Conservation (phyloP, 805 yeast species). For the Candida cerambycidarum region DNA sequence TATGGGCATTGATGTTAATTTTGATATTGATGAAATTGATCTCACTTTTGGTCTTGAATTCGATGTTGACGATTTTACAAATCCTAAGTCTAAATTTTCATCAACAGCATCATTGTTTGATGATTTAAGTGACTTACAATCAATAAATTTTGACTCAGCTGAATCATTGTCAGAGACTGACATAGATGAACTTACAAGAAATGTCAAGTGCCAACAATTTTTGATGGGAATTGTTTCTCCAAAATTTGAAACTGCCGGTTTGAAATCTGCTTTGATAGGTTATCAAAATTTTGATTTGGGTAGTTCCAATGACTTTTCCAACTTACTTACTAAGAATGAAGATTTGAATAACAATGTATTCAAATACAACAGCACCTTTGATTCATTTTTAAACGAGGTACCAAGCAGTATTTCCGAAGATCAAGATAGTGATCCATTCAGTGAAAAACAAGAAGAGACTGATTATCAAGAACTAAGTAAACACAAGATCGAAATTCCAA, state of each 20-base stretch:
- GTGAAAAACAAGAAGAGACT: too few relatives aligned
- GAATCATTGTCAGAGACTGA: slow-evolving; percentile 1
- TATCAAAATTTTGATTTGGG: not conserved
- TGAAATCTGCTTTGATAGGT: not conserved
- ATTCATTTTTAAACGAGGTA: too few relatives aligned
- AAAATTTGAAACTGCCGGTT: not conserved
- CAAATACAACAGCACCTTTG: too few relatives aligned
- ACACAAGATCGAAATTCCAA: too few relatives aligned
- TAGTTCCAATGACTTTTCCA: not conserved
- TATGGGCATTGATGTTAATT: not conserved
- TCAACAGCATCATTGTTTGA: slow-evolving; percentile 1
- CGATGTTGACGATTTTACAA: not conserved
- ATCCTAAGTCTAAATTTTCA: not conserved
- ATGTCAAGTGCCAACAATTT: not conserved
- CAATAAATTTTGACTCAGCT: not conserved
- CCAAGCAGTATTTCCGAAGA: too few relatives aligned
- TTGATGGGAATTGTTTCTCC: not conserved
- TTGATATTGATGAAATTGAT: not conserved
- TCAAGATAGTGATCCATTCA: too few relatives aligned
- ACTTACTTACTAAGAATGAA: too few relatives aligned
- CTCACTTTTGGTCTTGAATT: not conserved
- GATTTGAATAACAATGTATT: too few relatives aligned
- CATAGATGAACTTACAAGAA: not conserved
- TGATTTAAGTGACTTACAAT: not conserved
- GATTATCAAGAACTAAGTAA: too few relatives aligned